Evolutionary conservation across 441 rosid genomes (phyloP).

Genomic region (Jatropha multifida): DNA sequence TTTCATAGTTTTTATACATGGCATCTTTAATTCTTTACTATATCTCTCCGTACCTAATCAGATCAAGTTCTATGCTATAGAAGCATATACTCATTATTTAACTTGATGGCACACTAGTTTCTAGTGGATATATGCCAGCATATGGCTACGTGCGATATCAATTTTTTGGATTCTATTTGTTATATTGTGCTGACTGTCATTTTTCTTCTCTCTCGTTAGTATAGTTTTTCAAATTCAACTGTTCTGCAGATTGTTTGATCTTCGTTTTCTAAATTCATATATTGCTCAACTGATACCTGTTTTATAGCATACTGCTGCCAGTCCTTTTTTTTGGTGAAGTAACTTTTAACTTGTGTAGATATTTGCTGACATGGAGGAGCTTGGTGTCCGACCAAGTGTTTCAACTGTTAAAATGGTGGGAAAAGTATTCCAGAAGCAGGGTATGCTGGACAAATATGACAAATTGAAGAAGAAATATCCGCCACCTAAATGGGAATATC

Average conservation of each 20-base stretch:
- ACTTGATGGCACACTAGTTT: not conserved
- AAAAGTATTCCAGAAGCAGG: constrained; percentile 59
- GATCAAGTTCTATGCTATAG: not conserved
- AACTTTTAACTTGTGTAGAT: constrained; percentile 38
- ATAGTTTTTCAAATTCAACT: not conserved
- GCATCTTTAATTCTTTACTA: not conserved
- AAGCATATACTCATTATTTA: not conserved
- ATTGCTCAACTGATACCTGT: constrained; percentile 7
- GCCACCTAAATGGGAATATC: constrained; percentile 75
- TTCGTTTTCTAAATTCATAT: constrained; percentile 2
- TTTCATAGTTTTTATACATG: not conserved
- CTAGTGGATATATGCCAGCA: not conserved
- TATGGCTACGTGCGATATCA: not conserved
- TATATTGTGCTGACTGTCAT: not conserved
- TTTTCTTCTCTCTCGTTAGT: not conserved
- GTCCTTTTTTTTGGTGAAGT: constrained; percentile 5
- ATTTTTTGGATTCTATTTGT: constrained; percentile 5
- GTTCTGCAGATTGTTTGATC: constrained; percentile 2
- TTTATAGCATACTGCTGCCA: not conserved
- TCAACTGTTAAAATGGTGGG: constrained; percentile 77
- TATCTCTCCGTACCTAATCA: constrained; percentile 2
- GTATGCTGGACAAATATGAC: constrained; percentile 68
- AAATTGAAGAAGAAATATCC: constrained; percentile 78
- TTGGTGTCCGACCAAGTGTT: constrained; percentile 63
- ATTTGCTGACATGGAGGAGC: constrained; percentile 99